These are phyloP conservation scores for Canavalia ensiformis DNA, from an alignment of 306 rosid genomes.

Conservation along the genomic window DNA sequence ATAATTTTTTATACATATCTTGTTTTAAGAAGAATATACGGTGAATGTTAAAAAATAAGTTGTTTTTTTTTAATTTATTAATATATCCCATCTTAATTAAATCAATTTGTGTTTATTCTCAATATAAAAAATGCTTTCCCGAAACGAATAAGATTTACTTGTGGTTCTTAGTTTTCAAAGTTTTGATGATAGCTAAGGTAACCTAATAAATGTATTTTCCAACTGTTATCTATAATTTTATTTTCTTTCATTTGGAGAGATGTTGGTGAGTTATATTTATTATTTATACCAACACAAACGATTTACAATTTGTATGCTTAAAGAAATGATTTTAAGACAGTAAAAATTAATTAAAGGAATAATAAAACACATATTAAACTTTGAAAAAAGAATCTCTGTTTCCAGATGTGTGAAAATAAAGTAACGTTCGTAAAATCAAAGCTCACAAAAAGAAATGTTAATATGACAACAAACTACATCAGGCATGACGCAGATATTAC, in stretches of 20 bases:
- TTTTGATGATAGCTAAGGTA: background rate
- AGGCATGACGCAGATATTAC: background rate
- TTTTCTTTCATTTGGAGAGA: background rate
- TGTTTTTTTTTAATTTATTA: no score
- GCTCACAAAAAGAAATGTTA: background rate
- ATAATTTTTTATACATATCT: background rate
- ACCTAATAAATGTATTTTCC: background rate
- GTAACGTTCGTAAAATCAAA: background rate
- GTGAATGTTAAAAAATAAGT: no score
- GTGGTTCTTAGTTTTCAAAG: background rate
- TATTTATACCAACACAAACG: background rate
- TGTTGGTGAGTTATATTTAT: background rate
- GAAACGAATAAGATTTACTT: no score
- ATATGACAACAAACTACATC: conserved; percentile 8
- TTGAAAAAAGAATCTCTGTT: background rate
- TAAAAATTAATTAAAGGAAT: background rate
- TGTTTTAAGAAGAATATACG: background rate
- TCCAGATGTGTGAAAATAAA: background rate
- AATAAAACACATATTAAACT: background rate
- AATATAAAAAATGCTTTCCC: background rate
- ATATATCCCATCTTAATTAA: background rate
- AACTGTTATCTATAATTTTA: no score
- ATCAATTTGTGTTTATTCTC: background rate
- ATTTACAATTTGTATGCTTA: background rate
- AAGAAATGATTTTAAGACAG: background rate